phyloP scores from a whole-genome alignment of 1,139 yeast species.

The Geotrichum aggregatum region DNA sequence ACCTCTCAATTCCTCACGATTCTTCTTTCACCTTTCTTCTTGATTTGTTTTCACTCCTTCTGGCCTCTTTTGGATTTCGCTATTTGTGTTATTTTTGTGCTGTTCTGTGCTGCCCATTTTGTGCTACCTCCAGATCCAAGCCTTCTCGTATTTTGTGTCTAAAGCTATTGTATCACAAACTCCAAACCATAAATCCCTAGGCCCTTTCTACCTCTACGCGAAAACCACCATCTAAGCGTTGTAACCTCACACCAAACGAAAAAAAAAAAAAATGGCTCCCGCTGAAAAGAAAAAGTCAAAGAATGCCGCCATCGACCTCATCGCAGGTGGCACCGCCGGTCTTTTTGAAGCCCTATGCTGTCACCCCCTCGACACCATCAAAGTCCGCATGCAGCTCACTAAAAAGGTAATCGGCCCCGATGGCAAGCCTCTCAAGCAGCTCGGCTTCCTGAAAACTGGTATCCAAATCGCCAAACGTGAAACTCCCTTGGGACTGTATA shows the following conservation, averaged over 20 bases:
- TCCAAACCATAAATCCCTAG: constrained; percentile 11
- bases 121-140: too few relatives aligned
- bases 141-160: neutral
- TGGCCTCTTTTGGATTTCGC: constrained; percentile 3
- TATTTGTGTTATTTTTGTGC: neutral
- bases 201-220: neutral
- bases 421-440: constrained; percentile 53
- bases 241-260: too few relatives aligned
- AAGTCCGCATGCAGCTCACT: constrained; percentile 93
- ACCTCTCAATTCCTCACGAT: neutral
- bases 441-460: constrained; percentile 85
- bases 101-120: too few relatives aligned
- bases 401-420: constrained; percentile 30
- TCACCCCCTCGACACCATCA: constrained; percentile 83
- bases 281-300: constrained; percentile 33
- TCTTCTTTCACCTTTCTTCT: too few relatives aligned
- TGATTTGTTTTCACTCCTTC: constrained; percentile 9
- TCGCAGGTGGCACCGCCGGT: constrained; percentile 98
- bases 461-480: constrained; percentile 71
- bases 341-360: constrained; percentile 93
- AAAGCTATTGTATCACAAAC: too few relatives aligned
- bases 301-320: constrained; percentile 64
- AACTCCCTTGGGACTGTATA: constrained; percentile 80
- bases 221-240: too few relatives aligned
- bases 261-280: constrained; percentile 24